phyloP scores from a whole-genome alignment of 495 filamentous ascomycete species.

The Paragyromitra xinjiangensis region DNA sequence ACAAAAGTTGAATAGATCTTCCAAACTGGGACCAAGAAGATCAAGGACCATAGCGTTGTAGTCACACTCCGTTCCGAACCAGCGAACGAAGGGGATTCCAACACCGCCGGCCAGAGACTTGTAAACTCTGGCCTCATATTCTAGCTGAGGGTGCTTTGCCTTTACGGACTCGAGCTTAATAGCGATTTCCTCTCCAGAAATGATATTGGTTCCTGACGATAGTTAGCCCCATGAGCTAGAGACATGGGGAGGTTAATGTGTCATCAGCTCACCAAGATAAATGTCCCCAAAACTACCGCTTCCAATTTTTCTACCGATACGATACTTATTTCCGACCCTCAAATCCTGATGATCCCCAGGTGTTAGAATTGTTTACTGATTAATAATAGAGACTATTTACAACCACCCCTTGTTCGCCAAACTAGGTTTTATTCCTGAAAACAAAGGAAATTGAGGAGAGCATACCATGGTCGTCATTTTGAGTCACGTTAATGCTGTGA shows the following conservation, averaged over 20 bases:
- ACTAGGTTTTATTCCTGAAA: conserved; percentile 1
- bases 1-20: conserved; percentile 99
- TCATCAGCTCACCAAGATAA: conserved; percentile 77
- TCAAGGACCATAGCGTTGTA: conserved; percentile 99
- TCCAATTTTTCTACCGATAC: conserved; percentile 99
- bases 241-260: neutral
- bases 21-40: conserved; percentile 93
- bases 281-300: conserved; percentile 99
- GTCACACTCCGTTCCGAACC: conserved; percentile 99
- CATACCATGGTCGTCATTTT: conserved; percentile 67
- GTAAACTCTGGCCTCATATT: conserved; percentile 99
- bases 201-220: conserved; percentile 90
- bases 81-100: conserved; percentile 98
- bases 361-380: conserved; percentile 56
- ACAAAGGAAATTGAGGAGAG: conserved; percentile 45
- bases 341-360: conserved; percentile 75
- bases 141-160: conserved; percentile 98
- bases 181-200: conserved; percentile 99
- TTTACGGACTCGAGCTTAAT: conserved; percentile 99
- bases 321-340: conserved; percentile 99
- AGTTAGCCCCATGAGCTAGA: conserved; percentile 16
- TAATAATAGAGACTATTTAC: conserved; percentile 3
- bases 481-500: conserved; percentile 57
- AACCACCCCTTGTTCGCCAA: conserved; percentile 12
- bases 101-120: conserved; percentile 93